phyloP scores from a whole-genome alignment of 1,139 yeast genomes.

The Candida sojae region DNA sequence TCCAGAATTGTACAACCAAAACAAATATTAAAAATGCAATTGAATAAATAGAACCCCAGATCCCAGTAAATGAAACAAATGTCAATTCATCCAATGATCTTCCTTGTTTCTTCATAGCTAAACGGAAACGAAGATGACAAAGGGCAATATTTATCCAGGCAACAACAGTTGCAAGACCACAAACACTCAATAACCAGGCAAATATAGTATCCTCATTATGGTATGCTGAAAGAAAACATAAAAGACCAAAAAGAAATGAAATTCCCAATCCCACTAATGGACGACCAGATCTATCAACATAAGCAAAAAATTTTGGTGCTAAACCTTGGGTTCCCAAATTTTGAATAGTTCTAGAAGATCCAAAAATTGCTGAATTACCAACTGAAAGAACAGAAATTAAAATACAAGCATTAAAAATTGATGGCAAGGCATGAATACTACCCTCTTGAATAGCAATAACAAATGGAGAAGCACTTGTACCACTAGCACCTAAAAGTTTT shows the following conservation, averaged over 20 bases:
- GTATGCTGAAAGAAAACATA: slow-evolving; percentile 43
- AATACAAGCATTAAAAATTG: slow-evolving; percentile 46
- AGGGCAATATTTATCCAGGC: slow-evolving; percentile 43
- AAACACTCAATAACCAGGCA: slow-evolving; percentile 43
- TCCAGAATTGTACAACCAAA: slow-evolving; percentile 39
- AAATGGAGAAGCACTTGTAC: slow-evolving; percentile 52
- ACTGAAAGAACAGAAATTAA: slow-evolving; percentile 43
- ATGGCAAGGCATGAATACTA: slow-evolving; percentile 47
- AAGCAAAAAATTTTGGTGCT: slow-evolving; percentile 36
- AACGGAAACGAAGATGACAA: slow-evolving; percentile 40
- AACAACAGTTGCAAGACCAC: slow-evolving; percentile 44
- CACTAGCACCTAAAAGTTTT: slow-evolving; percentile 30
- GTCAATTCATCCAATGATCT: slow-evolving; percentile 29
- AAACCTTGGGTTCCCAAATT: slow-evolving; percentile 44
- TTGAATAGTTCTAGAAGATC: slow-evolving; percentile 44
- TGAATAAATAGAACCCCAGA: slow-evolving; percentile 37
- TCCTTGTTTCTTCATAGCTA: slow-evolving; percentile 33
- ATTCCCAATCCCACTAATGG: slow-evolving; percentile 40
- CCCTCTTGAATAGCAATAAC: slow-evolving; percentile 59
- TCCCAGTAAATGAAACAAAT: slow-evolving; percentile 30
- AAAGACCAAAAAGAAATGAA: slow-evolving; percentile 37
- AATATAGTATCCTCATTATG: slow-evolving; percentile 37
- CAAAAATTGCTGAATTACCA: slow-evolving; percentile 48
- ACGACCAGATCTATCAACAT: slow-evolving; percentile 43
- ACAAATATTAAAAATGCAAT: slow-evolving; percentile 32